A percentile compares a stretch with the other conserved stretches of the same genome.
phyloP scores from a whole-genome alignment of 306 rosid genomes.

The Pterocarpus macrocarpus region DNA sequence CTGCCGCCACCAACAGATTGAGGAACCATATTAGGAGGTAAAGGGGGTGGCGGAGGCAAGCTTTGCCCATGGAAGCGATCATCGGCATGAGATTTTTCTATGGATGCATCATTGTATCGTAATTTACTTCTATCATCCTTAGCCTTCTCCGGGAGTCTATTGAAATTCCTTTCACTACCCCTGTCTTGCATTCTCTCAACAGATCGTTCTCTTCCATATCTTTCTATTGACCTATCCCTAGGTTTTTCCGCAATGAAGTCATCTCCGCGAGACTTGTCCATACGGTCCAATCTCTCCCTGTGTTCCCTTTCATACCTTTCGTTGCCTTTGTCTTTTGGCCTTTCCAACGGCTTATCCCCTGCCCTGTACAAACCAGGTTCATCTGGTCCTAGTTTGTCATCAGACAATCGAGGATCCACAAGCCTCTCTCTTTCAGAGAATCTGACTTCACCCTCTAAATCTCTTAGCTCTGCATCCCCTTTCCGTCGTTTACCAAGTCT shows the following conservation, averaged over 20 bases:
- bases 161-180: constrained; percentile 76
- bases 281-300: constrained; percentile 85
- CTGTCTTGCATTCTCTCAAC: constrained; percentile 87
- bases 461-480: constrained; percentile 82
- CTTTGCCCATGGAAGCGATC: constrained; percentile 93
- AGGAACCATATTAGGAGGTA: constrained; percentile 94
- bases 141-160: constrained; percentile 76
- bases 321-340: constrained; percentile 82
- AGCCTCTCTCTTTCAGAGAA: constrained; percentile 81
- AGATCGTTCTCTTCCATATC: constrained; percentile 94
- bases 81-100: constrained; percentile 81
- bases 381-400: constrained; percentile 77
- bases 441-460: constrained; percentile 78
- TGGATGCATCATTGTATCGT: constrained; percentile 71
- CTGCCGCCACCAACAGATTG: constrained; percentile 87
- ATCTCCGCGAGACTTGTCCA: constrained; percentile 89
- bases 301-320: constrained; percentile 92
- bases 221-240: constrained; percentile 91
- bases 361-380: constrained; percentile 68
- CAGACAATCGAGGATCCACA: constrained; percentile 71
- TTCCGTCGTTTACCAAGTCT: constrained; percentile 90
- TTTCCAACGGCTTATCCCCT: constrained; percentile 77
- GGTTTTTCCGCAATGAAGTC: constrained; percentile 72
- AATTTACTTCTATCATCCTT: constrained; percentile 88
- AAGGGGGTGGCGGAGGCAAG: constrained; percentile 99